phyloP scores from a whole-genome alignment of 306 rosid species.

The Styphnolobium japonicum region DNA sequence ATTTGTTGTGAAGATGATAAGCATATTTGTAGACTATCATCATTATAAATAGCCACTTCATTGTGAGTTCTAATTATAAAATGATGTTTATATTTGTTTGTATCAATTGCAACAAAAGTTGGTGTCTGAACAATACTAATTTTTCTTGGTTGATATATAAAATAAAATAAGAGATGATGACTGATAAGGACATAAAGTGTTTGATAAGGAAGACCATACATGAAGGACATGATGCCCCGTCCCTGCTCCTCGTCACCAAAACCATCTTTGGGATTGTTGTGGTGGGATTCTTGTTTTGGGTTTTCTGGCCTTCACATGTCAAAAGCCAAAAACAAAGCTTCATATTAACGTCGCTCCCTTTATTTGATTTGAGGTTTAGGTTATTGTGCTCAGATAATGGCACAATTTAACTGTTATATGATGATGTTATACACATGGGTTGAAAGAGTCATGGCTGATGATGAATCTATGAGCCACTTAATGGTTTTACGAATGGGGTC shows the following conservation, averaged over 20 bases:
- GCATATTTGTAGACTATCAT: constrained; percentile 16
- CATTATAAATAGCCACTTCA: constrained; percentile 26
- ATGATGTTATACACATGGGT: constrained; percentile 36
- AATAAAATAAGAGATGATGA: constrained; percentile 49
- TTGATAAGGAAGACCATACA: constrained; percentile 43
- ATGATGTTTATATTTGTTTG: constrained; percentile 35
- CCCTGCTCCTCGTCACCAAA: constrained; percentile 34
- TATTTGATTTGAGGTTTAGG: constrained; percentile 30
- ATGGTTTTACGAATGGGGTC: constrained; percentile 36
- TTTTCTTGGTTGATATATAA: constrained; percentile 15
- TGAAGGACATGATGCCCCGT: constrained; percentile 53
- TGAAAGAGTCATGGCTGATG: constrained; percentile 46
- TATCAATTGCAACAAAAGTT: constrained; percentile 61
- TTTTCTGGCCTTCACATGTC: constrained; percentile 10
- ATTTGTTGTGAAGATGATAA: constrained; percentile 20
- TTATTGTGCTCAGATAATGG: constrained; percentile 38
- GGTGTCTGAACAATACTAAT: constrained; percentile 41
- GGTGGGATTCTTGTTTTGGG: constrained; percentile 20
- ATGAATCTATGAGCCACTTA: constrained; percentile 32
- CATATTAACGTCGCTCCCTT: constrained; percentile 12
- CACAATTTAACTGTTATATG: constrained; percentile 28
- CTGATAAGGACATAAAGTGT: constrained; percentile 82
- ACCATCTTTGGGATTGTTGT: constrained; percentile 44
- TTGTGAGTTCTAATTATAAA: constrained; percentile 1
- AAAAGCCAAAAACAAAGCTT: constrained; percentile 8